These are phyloP conservation scores for Scedosporium minutisporum DNA, from an alignment of 2,329 filamentous ascomycete species.

Conservation along the genomic window DNA sequence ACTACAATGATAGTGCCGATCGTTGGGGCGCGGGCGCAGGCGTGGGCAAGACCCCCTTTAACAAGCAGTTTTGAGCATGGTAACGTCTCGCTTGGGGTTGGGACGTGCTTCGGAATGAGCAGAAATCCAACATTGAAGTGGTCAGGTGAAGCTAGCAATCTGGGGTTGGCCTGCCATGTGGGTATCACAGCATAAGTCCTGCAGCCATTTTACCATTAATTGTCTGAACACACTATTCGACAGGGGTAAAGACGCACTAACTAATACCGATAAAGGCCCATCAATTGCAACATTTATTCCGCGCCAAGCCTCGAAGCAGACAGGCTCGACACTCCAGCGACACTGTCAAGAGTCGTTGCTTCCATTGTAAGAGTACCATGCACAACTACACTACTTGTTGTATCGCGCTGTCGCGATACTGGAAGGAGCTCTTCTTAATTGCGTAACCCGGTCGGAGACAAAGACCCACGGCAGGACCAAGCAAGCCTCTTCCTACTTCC, in stretches of 20 bases:
- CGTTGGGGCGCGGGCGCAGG: background rate
- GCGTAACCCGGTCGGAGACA: background rate
- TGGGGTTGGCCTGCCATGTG: background rate
- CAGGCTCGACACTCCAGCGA: too few relatives aligned
- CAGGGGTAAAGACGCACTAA: background rate
- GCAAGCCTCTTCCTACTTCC: background rate
- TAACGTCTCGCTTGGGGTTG: background rate
- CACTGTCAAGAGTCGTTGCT: too few relatives aligned
- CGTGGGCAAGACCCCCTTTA: background rate
- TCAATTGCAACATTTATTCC: background rate
- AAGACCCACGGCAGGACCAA: background rate
- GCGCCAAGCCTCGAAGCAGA: background rate
- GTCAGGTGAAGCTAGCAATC: slow-evolving; percentile 1
- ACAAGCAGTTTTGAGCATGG: background rate
- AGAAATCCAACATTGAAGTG: background rate
- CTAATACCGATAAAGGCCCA: background rate
- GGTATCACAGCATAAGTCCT: background rate
- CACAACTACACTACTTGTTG: too few relatives aligned
- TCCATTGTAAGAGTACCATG: too few relatives aligned
- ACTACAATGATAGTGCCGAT: background rate
- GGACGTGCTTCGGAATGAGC: background rate
- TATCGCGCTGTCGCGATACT: background rate
- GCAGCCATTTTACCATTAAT: background rate
- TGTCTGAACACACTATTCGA: background rate
- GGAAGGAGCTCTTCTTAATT: background rate